These are phyloP conservation scores for Dothideomycetidae sp. DNA, from an alignment of 2,329 filamentous ascomycete genomes.

Conservation along the genomic window DNA sequence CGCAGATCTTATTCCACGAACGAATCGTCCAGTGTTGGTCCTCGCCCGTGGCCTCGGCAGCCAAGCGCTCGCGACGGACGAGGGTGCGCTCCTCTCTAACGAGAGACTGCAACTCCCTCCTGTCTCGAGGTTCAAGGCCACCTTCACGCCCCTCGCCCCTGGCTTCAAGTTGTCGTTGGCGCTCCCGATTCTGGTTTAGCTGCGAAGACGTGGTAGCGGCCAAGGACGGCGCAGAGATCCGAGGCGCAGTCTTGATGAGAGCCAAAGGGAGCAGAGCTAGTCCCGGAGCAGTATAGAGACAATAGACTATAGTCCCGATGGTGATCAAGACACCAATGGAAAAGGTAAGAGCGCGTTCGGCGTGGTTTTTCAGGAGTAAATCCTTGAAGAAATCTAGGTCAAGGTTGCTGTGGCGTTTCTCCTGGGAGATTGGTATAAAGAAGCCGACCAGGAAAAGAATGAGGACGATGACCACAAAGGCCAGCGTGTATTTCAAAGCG, in stretches of 20 bases:
- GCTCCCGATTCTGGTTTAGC: slow-evolving; percentile 75
- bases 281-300: slow-evolving; percentile 77
- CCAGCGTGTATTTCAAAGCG: slow-evolving; percentile 82
- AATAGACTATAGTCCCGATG: slow-evolving; percentile 71
- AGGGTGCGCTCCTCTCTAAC: slow-evolving; percentile 84
- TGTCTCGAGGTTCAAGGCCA: slow-evolving; percentile 68
- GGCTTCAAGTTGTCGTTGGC: slow-evolving; percentile 79
- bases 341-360: slow-evolving; percentile 85
- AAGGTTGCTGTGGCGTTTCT: slow-evolving; percentile 48
- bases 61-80: slow-evolving; percentile 74
- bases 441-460: slow-evolving; percentile 85
- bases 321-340: slow-evolving; percentile 77
- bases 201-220: slow-evolving; percentile 64
- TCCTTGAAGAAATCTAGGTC: slow-evolving; percentile 88
- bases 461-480: slow-evolving; percentile 65
- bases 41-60: slow-evolving; percentile 66
- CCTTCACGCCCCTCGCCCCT: slow-evolving; percentile 63
- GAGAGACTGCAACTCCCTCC: slow-evolving; percentile 74
- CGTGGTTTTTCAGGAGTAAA: slow-evolving; percentile 70
- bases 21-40: slow-evolving; percentile 60
- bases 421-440: slow-evolving; percentile 71
- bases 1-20: slow-evolving; percentile 65
- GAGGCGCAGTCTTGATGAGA: slow-evolving; percentile 81
- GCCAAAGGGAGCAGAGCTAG: slow-evolving; percentile 79
- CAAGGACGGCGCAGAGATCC: slow-evolving; percentile 67